Conservation (phyloP, 2,329 filamentous ascomycete species). For the Colletotrichum zoysiae region DNA sequence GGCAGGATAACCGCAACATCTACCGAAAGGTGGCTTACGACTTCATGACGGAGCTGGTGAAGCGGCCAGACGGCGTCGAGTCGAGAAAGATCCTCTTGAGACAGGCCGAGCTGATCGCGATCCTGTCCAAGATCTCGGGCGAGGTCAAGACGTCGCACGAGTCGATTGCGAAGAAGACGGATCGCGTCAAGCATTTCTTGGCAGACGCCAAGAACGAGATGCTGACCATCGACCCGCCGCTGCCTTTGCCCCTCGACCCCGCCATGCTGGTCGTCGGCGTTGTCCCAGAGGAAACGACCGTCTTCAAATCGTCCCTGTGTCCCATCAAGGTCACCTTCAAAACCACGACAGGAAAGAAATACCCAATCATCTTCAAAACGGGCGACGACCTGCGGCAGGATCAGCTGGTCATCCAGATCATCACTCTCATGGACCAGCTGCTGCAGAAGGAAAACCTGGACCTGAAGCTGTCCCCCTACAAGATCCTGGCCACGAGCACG, state of each 20-base stretch:
- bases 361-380: constrained; percentile 96
- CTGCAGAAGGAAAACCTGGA: constrained; percentile 97
- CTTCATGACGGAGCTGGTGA: constrained; percentile 90
- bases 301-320: constrained; percentile 95
- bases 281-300: constrained; percentile 84
- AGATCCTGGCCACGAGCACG: constrained; percentile 92
- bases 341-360: constrained; percentile 80
- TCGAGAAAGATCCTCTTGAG: constrained; percentile 82
- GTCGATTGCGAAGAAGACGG: constrained; percentile 82
- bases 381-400: constrained; percentile 97
- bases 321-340: constrained; percentile 94
- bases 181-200: constrained; percentile 85
- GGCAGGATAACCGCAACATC: constrained; percentile 81
- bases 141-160: constrained; percentile 87
- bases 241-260: constrained; percentile 91
- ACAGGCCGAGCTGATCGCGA: constrained; percentile 89
- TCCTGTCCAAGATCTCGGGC: constrained; percentile 88
- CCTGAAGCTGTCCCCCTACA: constrained; percentile 94
- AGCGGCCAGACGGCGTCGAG: constrained; percentile 76
- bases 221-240: constrained; percentile 82
- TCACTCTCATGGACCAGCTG: constrained; percentile 96
- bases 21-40: constrained; percentile 96
- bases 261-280: constrained; percentile 83
- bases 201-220: constrained; percentile 93
- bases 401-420: constrained; percentile 93